Evolutionary conservation across 495 filamentous ascomycete genomes (phyloP).

Genomic region (Podospora didyma): DNA sequence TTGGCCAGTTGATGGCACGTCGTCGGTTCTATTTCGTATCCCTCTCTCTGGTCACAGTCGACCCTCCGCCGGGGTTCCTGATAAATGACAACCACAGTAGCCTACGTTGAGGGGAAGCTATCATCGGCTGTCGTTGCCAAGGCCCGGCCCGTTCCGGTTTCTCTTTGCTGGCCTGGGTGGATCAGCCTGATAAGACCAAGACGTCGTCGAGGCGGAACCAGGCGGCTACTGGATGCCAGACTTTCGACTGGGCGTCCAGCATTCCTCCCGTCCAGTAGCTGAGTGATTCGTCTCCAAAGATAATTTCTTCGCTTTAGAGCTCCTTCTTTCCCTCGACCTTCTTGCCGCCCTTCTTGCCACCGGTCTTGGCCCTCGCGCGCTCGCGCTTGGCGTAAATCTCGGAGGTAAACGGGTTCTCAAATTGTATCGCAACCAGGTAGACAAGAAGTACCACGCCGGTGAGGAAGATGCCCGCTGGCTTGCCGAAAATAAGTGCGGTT

Average conservation of each 20-base stretch:
- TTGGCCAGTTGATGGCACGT: conserved; percentile 28
- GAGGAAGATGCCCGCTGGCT: conserved; percentile 80
- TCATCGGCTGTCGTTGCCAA: conserved; percentile 10
- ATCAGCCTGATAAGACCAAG: neutral
- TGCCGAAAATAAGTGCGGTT: conserved; percentile 81
- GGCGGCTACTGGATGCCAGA: neutral
- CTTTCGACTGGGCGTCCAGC: neutral
- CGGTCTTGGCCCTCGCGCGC: conserved; percentile 38
- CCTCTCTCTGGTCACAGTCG: conserved; percentile 1
- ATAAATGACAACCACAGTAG: conserved; percentile 17
- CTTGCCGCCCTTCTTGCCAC: conserved; percentile 11
- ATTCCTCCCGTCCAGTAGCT: neutral
- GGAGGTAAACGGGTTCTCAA: conserved; percentile 96
- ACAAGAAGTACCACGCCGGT: conserved; percentile 69
- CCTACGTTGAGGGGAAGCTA: conserved; percentile 21
- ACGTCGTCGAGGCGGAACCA: neutral
- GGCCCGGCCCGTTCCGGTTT: conserved; percentile 5
- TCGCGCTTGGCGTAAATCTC: conserved; percentile 93
- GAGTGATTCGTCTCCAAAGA: neutral
- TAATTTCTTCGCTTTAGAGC: conserved; percentile 23
- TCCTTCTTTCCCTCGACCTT: conserved; percentile 40
- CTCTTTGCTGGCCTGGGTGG: conserved; percentile 6
- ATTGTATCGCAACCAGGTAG: conserved; percentile 80
- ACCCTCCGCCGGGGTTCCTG: conserved; percentile 15
- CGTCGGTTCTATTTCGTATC: conserved; percentile 11